A percentile compares a stretch with the other conserved stretches of the same genome.
phyloP scores from a whole-genome alignment of 106 monocot genomes.

The Platanthera zijinensis region DNA sequence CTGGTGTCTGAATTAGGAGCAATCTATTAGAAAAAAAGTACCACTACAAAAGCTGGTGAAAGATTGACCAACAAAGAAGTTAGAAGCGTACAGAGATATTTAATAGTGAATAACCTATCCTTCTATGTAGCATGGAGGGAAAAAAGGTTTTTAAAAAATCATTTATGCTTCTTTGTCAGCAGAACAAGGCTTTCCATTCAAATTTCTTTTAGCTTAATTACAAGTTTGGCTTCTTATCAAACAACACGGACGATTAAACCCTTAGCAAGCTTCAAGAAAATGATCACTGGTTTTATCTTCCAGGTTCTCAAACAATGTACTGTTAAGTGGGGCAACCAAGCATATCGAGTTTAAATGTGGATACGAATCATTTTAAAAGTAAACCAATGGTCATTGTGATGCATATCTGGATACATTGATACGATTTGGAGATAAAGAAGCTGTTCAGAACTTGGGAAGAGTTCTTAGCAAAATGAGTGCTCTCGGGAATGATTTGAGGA shows the following conservation, averaged over 20 bases:
- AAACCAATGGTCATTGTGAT: neutral
- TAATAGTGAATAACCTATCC: neutral
- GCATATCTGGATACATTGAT: too few relatives aligned
- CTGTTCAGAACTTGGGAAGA: too few relatives aligned
- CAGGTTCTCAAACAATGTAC: neutral
- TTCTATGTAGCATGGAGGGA: neutral
- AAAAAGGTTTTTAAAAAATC: neutral
- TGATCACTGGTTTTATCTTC: neutral
- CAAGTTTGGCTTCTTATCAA: neutral
- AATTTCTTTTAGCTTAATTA: neutral
- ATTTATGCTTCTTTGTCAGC: neutral
- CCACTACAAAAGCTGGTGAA: neutral
- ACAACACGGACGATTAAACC: neutral
- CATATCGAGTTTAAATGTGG: neutral
- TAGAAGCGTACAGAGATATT: neutral
- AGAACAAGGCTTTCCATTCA: neutral
- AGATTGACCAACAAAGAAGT: slow-evolving; percentile 4
- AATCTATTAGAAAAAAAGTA: neutral
- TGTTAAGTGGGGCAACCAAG: neutral
- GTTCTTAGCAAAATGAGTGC: too few relatives aligned
- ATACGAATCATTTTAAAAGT: neutral
- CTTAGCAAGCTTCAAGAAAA: neutral
- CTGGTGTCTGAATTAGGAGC: slow-evolving; percentile 40
- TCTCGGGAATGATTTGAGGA: too few relatives aligned
- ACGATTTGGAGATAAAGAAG: too few relatives aligned